Base-by-base conservation (phyloP, 1,139 yeast genomes). In the Kodamaea derodonti region DNA sequence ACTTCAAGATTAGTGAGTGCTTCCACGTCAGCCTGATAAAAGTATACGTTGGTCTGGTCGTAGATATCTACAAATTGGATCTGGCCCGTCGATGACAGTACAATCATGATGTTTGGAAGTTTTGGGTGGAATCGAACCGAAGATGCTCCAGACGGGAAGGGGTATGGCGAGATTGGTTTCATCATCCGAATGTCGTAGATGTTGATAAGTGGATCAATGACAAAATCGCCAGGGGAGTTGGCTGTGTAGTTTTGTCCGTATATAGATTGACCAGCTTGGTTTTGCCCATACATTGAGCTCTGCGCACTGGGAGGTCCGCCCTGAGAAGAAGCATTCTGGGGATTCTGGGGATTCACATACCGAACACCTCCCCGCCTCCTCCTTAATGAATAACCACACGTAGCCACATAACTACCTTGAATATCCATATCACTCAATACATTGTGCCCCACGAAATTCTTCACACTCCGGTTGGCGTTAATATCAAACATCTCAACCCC, bases 61-160 rank as follows among this genome's bases (percentile, higher is more conserved):
- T 78, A 79, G 46, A 85, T 74, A 55, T 92, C 97, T 16, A 87
- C 75, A 47, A 88, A 80, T 49, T 88, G 95, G 39, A 94, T 63
- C 43, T 86, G 94, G 7, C 98, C 98, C 20, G 75, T 58, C 14
- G 71, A 71, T 1, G 96, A 84, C 0, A 87, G 83, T 14, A 86
- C 78, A 9, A 88, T 59, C 29, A 88, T 75, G 32, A 85, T 79
- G 28, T 87, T 84, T 10, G 97, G 84, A 38, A 88, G 59, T 42
- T 84, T 84, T 3, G 97, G 97, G 58, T 90, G 97, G 43, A 90
- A 71, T 33, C 84, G 72, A 1, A 84, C 94, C 53, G 76, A 84
- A 5, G 86, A 73, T 1, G 97, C 97, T 4, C 97, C 97, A 0
- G 88, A 83, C 0, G 95, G 86, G 54, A 88, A 88, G 2, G 96